Evolutionary conservation across 257 asterid species (phyloP).

Genomic region (Solanum lycopersicoides): DNA sequence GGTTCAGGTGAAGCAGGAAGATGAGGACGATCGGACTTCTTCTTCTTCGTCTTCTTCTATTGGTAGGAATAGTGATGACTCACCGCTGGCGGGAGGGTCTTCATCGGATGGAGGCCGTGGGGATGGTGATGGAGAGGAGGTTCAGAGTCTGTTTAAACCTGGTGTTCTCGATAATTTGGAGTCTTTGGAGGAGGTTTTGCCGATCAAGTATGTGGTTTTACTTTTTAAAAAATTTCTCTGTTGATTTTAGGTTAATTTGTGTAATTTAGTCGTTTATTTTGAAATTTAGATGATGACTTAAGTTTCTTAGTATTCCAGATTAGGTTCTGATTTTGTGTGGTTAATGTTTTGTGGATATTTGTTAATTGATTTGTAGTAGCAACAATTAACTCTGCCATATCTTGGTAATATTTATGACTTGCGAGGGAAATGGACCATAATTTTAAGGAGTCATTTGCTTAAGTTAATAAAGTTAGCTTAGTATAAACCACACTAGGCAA

Average conservation of each 20-base stretch:
- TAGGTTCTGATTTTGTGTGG: neutral
- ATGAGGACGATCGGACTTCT: conserved; percentile 3
- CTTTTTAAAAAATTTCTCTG: neutral
- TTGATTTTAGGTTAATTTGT: neutral
- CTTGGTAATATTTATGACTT: neutral
- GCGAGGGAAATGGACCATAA: neutral
- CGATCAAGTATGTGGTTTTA: conserved; percentile 8
- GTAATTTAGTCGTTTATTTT: neutral
- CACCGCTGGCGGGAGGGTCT: neutral
- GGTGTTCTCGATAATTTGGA: conserved; percentile 23
- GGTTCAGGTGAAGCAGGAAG: conserved; percentile 1
- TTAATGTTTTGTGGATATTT: neutral
- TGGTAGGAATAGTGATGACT: conserved; percentile 33
- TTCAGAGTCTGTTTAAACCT: conserved; percentile 25
- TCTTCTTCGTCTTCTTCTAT: conserved; percentile 7
- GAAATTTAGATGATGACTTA: neutral
- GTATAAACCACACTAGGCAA: neutral
- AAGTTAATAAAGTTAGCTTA: neutral
- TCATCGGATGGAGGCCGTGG: conserved; percentile 1
- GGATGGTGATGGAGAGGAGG: conserved; percentile 25
- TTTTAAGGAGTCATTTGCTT: neutral
- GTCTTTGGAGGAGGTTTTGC: conserved; percentile 37
- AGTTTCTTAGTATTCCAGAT: neutral
- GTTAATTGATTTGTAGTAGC: neutral
- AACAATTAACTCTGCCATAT: neutral